Percentiles rank a stretch among this genome's conserved stretches.
These are phyloP conservation scores for Annona cherimola DNA, from an alignment of 164 flowering plant species.

Conservation along the genomic window DNA sequence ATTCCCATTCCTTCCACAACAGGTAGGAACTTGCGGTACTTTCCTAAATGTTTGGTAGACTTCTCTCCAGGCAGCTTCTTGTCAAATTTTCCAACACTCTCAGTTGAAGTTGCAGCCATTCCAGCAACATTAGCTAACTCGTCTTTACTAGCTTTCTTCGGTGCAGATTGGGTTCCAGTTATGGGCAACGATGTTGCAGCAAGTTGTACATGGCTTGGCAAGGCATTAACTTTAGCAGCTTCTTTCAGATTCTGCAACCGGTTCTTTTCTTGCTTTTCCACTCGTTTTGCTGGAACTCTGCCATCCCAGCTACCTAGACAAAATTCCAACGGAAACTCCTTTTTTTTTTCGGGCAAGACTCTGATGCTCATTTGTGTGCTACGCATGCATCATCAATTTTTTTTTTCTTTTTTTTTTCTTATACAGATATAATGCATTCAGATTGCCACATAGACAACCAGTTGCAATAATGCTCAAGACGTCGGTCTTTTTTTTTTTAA, in stretches of 20 bases:
- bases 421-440: no score
- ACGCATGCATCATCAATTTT: no score
- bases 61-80: slow-evolving; percentile 89
- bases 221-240: slow-evolving; percentile 49
- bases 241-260: slow-evolving; percentile 67
- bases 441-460: no score
- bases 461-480: no score
- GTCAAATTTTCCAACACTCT: slow-evolving; percentile 96
- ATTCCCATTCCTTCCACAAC: slow-evolving; percentile 73
- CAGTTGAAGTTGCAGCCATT: slow-evolving; percentile 81
- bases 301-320: no score
- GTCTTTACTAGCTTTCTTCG: slow-evolving; percentile 58
- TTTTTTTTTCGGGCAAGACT: no score
- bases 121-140: slow-evolving; percentile 81
- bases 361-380: no score
- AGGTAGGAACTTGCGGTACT: slow-evolving; percentile 76
- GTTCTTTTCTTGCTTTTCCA: slow-evolving; percentile 80
- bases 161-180: slow-evolving; percentile 59
- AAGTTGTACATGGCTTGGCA: slow-evolving; percentile 91
- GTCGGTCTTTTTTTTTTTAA: no score
- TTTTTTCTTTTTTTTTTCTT: no score
- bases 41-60: slow-evolving; percentile 68
- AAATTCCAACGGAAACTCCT: no score
- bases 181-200: slow-evolving; percentile 91
- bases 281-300: no score